Conservation (phyloP, 768 basidiomycete genomes). For the Sporobolomyces pararoseus region DNA sequence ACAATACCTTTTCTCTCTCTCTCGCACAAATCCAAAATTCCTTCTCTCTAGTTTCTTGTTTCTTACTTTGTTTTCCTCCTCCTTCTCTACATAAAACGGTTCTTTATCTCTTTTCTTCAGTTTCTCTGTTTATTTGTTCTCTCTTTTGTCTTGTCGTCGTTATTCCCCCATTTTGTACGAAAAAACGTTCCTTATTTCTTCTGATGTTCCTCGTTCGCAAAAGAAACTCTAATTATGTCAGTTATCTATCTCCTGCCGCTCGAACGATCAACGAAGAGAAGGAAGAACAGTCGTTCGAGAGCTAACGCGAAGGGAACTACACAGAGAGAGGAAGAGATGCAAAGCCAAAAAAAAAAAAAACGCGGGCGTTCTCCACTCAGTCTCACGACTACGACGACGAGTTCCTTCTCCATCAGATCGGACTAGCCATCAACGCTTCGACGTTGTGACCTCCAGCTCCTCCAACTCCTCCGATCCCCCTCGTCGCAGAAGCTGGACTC, state of each 20-base stretch:
- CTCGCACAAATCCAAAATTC: too few species aligned
- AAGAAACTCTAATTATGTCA: too few species aligned
- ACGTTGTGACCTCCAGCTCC: not conserved
- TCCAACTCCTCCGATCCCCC: not conserved
- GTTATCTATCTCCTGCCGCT: too few species aligned
- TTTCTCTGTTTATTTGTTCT: not conserved
- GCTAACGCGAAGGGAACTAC: too few species aligned
- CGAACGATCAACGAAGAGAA: too few species aligned
- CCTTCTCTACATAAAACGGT: not conserved
- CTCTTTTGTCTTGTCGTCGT: not conserved
- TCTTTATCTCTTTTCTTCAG: not conserved
- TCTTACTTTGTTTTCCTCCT: not conserved
- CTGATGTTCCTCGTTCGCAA: too few species aligned
- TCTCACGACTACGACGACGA: not conserved
- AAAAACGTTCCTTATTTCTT: not conserved
- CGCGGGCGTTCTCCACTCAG: too few species aligned
- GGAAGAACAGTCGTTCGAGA: too few species aligned
- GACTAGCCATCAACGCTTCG: conserved; percentile 35
- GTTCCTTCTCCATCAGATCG: conserved; percentile 7
- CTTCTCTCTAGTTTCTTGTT: not conserved
- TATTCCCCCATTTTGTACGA: not conserved
- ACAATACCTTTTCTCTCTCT: not conserved
- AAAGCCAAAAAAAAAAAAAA: not conserved
- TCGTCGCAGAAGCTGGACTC: not conserved
- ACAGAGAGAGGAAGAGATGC: not conserved